phyloP scores from a whole-genome alignment of 306 rosid species.

The Carpinus fangiana region DNA sequence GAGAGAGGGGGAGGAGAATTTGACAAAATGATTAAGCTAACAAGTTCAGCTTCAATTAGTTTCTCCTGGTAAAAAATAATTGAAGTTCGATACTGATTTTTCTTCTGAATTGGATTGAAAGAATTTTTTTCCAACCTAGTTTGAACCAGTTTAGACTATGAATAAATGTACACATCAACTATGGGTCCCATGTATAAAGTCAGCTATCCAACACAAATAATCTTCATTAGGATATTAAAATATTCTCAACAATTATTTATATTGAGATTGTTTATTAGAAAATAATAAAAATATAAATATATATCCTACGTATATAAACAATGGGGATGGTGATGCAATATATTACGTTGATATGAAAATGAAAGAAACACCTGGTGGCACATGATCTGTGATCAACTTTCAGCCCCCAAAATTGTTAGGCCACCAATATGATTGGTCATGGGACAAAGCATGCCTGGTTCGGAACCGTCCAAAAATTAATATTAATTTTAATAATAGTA shows the following conservation, averaged over 20 bases:
- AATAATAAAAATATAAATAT: too few species aligned
- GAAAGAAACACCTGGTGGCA: slow-evolving; percentile 14
- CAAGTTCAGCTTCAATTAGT: too few species aligned
- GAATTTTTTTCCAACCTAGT: too few species aligned
- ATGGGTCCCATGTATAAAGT: not conserved
- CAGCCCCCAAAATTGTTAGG: slow-evolving; percentile 34
- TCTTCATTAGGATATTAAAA: not conserved
- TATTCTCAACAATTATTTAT: not conserved
- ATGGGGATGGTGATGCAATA: slow-evolving; percentile 11
- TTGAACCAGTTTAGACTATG: too few species aligned
- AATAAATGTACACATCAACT: not conserved
- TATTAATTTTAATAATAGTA: slow-evolving; percentile 14
- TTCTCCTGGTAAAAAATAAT: too few species aligned
- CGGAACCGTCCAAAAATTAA: slow-evolving; percentile 50
- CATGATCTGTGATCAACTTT: not conserved
- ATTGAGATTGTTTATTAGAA: too few species aligned
- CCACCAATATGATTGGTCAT: slow-evolving; percentile 35
- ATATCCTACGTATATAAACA: not conserved
- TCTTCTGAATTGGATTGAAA: too few species aligned
- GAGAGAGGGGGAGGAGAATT: too few species aligned
- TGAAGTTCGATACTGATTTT: too few species aligned
- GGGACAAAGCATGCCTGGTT: slow-evolving; percentile 26
- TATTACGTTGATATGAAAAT: not conserved
- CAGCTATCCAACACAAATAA: not conserved
- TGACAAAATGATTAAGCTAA: too few species aligned